Base-by-base conservation (phyloP, 345 rosid species). In the Salix viminalis region DNA sequence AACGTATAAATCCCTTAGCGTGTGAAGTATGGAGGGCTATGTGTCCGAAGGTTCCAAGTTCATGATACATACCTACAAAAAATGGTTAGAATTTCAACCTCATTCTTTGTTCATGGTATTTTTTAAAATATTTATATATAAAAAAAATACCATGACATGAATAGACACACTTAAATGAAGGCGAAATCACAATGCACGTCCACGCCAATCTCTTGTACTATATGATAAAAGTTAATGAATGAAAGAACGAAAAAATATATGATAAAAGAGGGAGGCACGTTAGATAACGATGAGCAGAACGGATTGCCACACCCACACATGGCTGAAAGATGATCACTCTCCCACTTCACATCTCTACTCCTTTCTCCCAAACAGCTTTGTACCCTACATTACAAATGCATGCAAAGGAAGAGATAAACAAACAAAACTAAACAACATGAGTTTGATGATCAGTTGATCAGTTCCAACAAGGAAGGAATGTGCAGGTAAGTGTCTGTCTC, bases 251-350 rank as follows among this genome's bases (percentile, higher is more conserved):
- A 13, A 52, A 54, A 26, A 56, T 28, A 28, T 65, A 24, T 24
- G 65, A 76, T 65, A 36, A 23, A 26, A 61, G 34, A 64, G 21
- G 76, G 21, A 42, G 39, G 9, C 79, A 77, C 44, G 78, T 73
- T 69, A 39, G 15, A 39, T 44, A 65, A 80, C 65, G 73, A 80
- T 44, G 81, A 72, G 28, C 52, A 66, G 81, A 73, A 62, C 75
- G 54, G 28, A 7, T 18, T 30, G 42, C 61, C 18, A 71, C 74
- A 52, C 74, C 62, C 62, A 32, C 37, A 19, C 24, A 32, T 48
- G 61, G 64, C 74, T 16, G 34, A 32, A 48, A 28, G 44, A 48
- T 58, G 21, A 52, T 32, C 19, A 30, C 62, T 23, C 14, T 50
- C 52, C 34, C 21, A 50, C 74, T 52, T 28, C 44, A 26, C 48